Conservation (phyloP, 2,329 filamentous ascomycete species). For the Alternaria ventricosa region DNA sequence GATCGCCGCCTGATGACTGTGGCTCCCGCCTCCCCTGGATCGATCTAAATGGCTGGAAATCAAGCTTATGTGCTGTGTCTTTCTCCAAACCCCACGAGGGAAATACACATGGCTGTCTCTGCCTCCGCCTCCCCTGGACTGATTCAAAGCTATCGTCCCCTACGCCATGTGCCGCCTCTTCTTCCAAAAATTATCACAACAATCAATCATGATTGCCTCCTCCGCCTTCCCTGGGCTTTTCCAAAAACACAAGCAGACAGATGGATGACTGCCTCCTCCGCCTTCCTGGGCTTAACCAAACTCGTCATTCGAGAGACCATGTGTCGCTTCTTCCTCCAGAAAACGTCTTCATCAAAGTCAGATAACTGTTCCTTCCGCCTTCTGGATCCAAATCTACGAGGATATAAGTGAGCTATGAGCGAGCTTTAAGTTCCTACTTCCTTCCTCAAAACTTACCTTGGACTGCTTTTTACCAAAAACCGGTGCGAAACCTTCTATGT, state of each 20-base stretch:
- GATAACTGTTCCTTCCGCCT: not conserved
- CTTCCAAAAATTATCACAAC: not conserved
- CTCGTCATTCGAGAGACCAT: fast-evolving
- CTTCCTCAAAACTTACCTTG: not conserved
- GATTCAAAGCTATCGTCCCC: too few relatives aligned
- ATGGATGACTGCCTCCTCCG: not conserved
- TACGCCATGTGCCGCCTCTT: not conserved
- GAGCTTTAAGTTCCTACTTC: not conserved
- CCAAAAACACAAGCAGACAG: not conserved
- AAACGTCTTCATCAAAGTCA: not conserved
- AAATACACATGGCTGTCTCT: not conserved
- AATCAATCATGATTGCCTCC: not conserved
- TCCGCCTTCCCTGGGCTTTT: fast-evolving
- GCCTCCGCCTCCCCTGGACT: not conserved
- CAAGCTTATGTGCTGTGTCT: too few relatives aligned
- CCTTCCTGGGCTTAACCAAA: not conserved
- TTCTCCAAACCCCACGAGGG: not conserved
- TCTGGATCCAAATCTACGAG: not conserved
- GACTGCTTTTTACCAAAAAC: not conserved
- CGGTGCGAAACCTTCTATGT: too few relatives aligned
- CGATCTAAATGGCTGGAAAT: too few relatives aligned
- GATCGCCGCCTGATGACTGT: too few relatives aligned
- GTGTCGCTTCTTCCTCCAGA: not conserved
- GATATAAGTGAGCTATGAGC: not conserved
- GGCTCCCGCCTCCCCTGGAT: too few relatives aligned